These are phyloP conservation scores for Metschnikowia chrysomelidarum DNA, from an alignment of 805 yeast genomes.

Conservation along the genomic window DNA sequence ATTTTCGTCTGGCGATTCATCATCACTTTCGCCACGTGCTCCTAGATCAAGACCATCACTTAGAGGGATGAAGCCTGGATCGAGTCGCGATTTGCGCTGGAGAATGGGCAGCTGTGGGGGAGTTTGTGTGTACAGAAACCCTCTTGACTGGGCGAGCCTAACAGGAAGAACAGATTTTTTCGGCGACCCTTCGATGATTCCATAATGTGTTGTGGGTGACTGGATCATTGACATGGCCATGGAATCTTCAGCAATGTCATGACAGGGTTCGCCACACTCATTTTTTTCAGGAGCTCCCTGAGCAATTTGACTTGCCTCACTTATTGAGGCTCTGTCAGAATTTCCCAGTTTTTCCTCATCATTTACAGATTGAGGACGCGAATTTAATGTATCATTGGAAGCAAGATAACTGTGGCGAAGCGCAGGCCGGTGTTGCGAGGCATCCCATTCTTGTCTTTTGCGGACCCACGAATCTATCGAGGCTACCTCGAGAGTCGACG, in stretches of 20 bases:
- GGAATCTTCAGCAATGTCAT: background rate
- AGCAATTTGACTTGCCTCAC: too few species aligned
- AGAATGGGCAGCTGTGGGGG: conserved; percentile 23
- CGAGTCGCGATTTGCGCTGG: conserved; percentile 16
- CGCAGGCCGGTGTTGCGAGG: conserved; percentile 11
- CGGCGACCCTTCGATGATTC: conserved; percentile 1
- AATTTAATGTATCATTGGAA: conserved; percentile 27
- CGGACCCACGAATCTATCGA: conserved; percentile 54
- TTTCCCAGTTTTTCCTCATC: conserved; percentile 2
- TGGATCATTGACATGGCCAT: conserved; percentile 3
- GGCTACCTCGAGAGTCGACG: conserved; percentile 42
- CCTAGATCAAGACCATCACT: conserved; percentile 7
- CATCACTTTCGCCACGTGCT: conserved; percentile 21
- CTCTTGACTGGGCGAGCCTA: conserved; percentile 22
- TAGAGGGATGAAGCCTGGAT: conserved; percentile 14
- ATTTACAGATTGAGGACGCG: conserved; percentile 3
- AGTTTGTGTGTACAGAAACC: conserved; percentile 23
- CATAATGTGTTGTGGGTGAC: conserved; percentile 1
- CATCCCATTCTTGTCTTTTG: conserved; percentile 48
- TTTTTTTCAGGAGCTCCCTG: too few species aligned
- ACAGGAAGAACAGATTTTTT: conserved; percentile 9
- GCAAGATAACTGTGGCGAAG: conserved; percentile 27
- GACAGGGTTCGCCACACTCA: background rate
- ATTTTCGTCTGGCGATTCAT: conserved; percentile 43
- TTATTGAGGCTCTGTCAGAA: too few species aligned